Conservation (phyloP, 208 protist genomes). For the Acanthamoeba culbertsoni region DNA sequence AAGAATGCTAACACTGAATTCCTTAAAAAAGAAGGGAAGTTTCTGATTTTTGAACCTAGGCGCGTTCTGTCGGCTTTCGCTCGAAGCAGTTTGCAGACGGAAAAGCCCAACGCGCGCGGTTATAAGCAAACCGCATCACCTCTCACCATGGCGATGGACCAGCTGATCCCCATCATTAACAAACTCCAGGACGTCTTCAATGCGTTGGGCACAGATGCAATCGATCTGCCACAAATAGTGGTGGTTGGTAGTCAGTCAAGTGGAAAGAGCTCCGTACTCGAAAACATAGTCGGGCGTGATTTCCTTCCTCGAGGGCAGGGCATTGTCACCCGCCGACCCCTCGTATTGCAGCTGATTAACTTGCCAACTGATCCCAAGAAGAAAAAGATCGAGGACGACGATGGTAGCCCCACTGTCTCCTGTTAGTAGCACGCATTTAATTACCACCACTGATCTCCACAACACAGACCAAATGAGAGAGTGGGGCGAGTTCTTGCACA, state of each 20-base stretch:
- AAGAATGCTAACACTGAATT: neutral
- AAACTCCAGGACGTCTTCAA: conserved; percentile 92
- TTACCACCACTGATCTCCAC: neutral
- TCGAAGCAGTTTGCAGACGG: too few species aligned
- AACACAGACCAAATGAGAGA: conserved; percentile 66
- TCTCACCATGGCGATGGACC: conserved; percentile 88
- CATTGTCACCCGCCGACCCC: conserved; percentile 98
- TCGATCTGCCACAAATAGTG: conserved; percentile 98
- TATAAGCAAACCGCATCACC: too few species aligned
- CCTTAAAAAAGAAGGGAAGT: too few species aligned
- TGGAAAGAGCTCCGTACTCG: conserved; percentile 98
- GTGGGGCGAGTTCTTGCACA: conserved; percentile 88
- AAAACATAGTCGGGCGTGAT: conserved; percentile 98
- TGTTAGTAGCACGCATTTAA: neutral
- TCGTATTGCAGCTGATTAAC: conserved; percentile 97
- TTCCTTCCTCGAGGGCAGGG: conserved; percentile 98
- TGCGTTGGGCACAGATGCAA: conserved; percentile 82
- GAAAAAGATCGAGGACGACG: conserved; percentile 50
- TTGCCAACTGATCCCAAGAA: conserved; percentile 25
- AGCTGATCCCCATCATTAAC: conserved; percentile 97
- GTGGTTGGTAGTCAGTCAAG: conserved; percentile 95
- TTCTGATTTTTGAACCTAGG: too few species aligned
- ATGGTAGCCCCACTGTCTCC: conserved; percentile 41
- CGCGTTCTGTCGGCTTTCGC: too few species aligned
- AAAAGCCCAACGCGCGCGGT: too few species aligned